A percentile compares a stretch with the other conserved stretches of the same genome.
phyloP scores from a whole-genome alignment of 306 rosid genomes.

The Prunus campanulata region DNA sequence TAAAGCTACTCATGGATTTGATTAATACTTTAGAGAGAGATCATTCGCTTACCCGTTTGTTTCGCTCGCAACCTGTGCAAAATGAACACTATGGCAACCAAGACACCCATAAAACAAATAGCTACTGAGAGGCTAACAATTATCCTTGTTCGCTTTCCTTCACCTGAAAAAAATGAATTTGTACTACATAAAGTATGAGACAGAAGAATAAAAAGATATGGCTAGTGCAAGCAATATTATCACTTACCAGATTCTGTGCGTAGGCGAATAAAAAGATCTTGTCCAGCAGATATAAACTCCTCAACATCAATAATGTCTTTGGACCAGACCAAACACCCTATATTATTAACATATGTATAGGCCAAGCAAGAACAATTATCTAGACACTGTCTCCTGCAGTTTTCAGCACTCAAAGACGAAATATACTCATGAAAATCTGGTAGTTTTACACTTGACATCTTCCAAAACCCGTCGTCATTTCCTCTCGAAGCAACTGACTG shows the following conservation, averaged over 20 bases:
- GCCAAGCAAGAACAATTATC: constrained; percentile 36
- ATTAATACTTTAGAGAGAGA: no score
- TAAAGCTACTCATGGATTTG: background rate
- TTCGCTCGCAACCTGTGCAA: constrained; percentile 2
- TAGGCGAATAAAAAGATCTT: constrained; percentile 25
- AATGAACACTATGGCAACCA: background rate
- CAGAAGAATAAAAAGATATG: background rate
- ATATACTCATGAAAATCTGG: constrained; percentile 22
- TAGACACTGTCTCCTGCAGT: constrained; percentile 22
- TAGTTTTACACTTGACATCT: background rate
- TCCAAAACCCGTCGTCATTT: constrained; percentile 6
- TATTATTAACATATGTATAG: constrained; percentile 12
- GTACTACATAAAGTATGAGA: background rate
- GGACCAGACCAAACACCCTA: constrained; percentile 34
- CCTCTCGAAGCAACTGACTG: background rate
- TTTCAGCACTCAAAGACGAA: background rate
- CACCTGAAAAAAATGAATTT: background rate
- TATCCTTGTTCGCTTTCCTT: background rate
- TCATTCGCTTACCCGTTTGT: constrained; percentile 9
- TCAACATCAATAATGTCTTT: constrained; percentile 26
- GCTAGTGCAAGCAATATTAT: background rate
- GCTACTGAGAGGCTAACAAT: constrained; percentile 11
- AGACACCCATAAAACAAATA: background rate
- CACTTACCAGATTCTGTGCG: constrained; percentile 43
- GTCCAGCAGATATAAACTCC: constrained; percentile 5